A percentile compares a stretch with the other conserved stretches of the same genome.
These are phyloP conservation scores for Mucor velutinosus DNA, from an alignment of 371 early-diverging fungal species.

Conservation along the genomic window DNA sequence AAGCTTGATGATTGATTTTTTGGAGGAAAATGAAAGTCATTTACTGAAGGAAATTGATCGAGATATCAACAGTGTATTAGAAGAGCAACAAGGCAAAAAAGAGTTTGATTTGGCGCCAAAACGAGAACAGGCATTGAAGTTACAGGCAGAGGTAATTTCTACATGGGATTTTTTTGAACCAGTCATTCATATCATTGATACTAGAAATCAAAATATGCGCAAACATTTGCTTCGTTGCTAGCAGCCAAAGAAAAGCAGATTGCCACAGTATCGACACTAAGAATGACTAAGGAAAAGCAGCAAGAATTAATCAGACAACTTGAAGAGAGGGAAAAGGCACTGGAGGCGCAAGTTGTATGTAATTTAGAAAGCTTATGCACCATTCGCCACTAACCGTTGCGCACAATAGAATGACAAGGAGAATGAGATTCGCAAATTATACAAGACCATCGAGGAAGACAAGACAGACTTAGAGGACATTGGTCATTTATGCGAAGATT, in stretches of 20 bases:
- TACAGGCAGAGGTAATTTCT: constrained; percentile 64
- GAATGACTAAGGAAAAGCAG: constrained; percentile 72
- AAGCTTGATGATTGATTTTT: constrained; percentile 15
- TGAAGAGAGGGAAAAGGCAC: constrained; percentile 76
- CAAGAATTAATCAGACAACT: constrained; percentile 65
- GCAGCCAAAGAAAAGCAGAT: constrained; percentile 71
- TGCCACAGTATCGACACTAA: constrained; percentile 67
- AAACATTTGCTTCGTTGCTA: constrained; percentile 68
- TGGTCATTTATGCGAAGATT: constrained; percentile 24
- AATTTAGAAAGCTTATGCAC: not conserved
- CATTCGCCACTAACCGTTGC: not conserved
- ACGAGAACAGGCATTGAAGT: constrained; percentile 76
- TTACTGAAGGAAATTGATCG: constrained; percentile 76
- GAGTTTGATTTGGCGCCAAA: constrained; percentile 72
- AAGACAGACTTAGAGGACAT: constrained; percentile 27
- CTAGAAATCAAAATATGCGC: constrained; percentile 70
- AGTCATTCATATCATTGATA: not conserved
- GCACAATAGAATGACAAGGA: constrained; percentile 22
- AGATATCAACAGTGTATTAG: constrained; percentile 75
- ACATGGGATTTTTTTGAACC: not conserved
- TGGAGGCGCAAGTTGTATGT: constrained; percentile 63
- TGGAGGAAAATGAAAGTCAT: constrained; percentile 52
- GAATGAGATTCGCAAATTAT: constrained; percentile 16
- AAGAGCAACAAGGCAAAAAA: constrained; percentile 78
- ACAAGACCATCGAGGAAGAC: constrained; percentile 21